These are phyloP conservation scores for Penicillium egyptiacum DNA, from an alignment of 495 filamentous ascomycete genomes.

Conservation along the genomic window DNA sequence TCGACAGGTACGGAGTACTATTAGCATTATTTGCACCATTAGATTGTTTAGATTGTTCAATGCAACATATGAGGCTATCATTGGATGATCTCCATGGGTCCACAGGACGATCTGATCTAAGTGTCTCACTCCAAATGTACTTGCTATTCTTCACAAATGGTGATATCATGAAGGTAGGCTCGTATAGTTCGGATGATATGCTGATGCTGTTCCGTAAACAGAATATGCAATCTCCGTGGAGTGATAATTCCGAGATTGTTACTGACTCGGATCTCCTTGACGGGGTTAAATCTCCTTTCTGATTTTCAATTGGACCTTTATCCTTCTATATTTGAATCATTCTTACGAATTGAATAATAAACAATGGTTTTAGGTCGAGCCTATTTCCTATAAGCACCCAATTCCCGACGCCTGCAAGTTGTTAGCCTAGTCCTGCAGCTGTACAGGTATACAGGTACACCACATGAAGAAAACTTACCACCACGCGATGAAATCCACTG, in stretches of 20 bases:
- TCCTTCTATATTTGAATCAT: constrained; percentile 6
- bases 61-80: not conserved
- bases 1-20: constrained; percentile 14
- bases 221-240: not conserved
- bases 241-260: not conserved
- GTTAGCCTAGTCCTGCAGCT: constrained; percentile 19
- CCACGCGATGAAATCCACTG: constrained; percentile 78
- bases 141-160: constrained; percentile 2
- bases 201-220: not conserved
- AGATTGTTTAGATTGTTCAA: not conserved
- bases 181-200: too few relatives aligned
- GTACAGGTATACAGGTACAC: constrained; percentile 13
- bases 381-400: constrained; percentile 43
- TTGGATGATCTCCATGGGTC: not conserved
- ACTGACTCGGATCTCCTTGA: not conserved
- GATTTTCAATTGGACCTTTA: not conserved
- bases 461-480: constrained; percentile 57
- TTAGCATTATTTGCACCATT: constrained; percentile 12
- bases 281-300: not conserved
- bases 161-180: not conserved
- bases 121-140: not conserved
- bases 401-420: constrained; percentile 38
- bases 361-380: not conserved
- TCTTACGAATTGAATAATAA: not conserved
- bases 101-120: constrained; percentile 8